Evolutionary conservation across 345 rosid genomes (phyloP), one percentile per base, ranked within the genome.

Genomic region (Crucihimalaya himalaica): DNA sequence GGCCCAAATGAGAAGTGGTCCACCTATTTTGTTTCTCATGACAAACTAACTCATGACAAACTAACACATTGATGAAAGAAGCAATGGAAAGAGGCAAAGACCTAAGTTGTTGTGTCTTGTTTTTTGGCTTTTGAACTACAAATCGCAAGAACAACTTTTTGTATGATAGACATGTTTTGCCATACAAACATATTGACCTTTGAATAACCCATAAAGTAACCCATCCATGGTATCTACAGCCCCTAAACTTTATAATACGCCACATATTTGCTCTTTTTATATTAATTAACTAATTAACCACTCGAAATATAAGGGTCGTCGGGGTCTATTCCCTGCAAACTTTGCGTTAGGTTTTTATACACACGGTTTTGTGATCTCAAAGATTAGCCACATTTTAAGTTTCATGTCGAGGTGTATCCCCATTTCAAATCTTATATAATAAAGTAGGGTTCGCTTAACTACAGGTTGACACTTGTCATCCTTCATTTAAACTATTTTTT

Each of bases 151-250:
- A 72, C 31, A 10, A 63, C 56, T 54, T 53, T 72, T 31, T 54
- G 35, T 63, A 16, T 11, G 71, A 73, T 56, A 34, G 40, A 50
- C 7, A 23, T 64, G 71, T 42, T 63, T 43, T 15, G 57, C 71
- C 64, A 32, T 23, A 55, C 71, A 32, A 64, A 20, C 59, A 65
- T 32, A 65, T 58, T 56, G 59, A 65, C 72, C 60, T 66, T 73
- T 73, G 78, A 56, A 25, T 37, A 47, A 27, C 40, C 45, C 31
- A 73, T 73, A 73, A 40, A 62, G 68, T 70, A 39, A 61, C 12
- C 19, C 37, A 67, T 46, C 11, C 51, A 62, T 72, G 63, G 53
- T 10, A 37, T 62, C 31, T 43, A 54, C 46, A 55, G 12, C 63
- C 31, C 63, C 47, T 63, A 63, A 51, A 71, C 15, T 6, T 37